Percentiles rank a stretch among this genome's conserved stretches.
Evolutionary conservation across 768 basidiomycete species (phyloP).

Genomic region (Leccinum disarticulatum): DNA sequence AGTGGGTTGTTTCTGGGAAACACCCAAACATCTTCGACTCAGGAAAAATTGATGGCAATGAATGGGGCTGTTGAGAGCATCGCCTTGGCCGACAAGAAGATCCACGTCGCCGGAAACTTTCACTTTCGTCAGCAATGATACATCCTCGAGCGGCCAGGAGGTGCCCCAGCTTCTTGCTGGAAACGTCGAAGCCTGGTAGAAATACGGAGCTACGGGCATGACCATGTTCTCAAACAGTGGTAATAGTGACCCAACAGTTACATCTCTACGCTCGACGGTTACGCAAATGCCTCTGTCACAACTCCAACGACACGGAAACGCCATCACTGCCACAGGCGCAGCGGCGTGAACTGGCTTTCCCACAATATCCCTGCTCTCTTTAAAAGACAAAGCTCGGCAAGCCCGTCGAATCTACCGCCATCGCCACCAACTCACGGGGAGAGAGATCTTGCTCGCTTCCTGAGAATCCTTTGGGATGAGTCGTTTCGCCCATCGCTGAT

Average conservation of each 20-base stretch:
- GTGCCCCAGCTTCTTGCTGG: slow-evolving; percentile 68
- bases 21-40: slow-evolving; percentile 52
- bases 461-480: too few species aligned
- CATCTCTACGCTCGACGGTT: slow-evolving; percentile 54
- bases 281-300: slow-evolving; percentile 33
- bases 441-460: too few species aligned
- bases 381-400: slow-evolving; percentile 50
- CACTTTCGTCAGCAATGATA: slow-evolving; percentile 67
- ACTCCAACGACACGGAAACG: slow-evolving; percentile 38
- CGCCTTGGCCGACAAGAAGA: slow-evolving; percentile 43
- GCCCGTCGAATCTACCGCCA: slow-evolving; percentile 54
- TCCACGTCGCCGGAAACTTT: slow-evolving; percentile 83
- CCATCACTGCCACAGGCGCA: slow-evolving; percentile 36
- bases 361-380: slow-evolving; percentile 43
- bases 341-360: slow-evolving; percentile 50
- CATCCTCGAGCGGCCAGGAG: slow-evolving; percentile 41
- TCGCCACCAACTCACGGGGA: slow-evolving; percentile 49
- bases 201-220: slow-evolving; percentile 77
- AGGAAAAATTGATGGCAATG: slow-evolving; percentile 55
- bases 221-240: slow-evolving; percentile 76
- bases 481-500: too few species aligned
- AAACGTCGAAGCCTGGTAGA: slow-evolving; percentile 51
- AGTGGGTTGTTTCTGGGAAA: too few species aligned
- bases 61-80: slow-evolving; percentile 74
- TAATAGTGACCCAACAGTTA: slow-evolving; percentile 51